Evolutionary conservation across 176 grass and related monocot species (phyloP), one percentile per base, ranked within the genome.

Genomic region (Carex pumila): DNA sequence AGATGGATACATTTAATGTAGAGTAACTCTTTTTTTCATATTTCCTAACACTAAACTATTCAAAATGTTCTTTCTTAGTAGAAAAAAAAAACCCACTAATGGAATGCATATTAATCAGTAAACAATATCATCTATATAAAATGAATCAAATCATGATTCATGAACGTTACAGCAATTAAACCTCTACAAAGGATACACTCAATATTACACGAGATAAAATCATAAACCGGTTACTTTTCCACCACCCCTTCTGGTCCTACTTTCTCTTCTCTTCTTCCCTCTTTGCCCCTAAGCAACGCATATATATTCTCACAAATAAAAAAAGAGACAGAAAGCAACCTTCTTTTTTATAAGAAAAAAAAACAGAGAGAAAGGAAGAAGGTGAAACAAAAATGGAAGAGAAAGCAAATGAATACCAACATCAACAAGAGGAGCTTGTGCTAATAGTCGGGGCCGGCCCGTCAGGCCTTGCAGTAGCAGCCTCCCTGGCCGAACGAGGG

Each of bases 371-470:
- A 0, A 13, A 75, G 71, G n/a, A 30, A 75, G 19, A 53, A 30
- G 67, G 7, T 43, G n/a, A 50, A 73, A 17, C 2, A 69, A 62
- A 21, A 62, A 77, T 77, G 73, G 73, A 31, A 55, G 47, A 77
- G 73, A 54, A 77, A 54, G 14, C 1, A 77, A 77, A 30, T 55
- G 47, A 56, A 10, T 50, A 1, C 41, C 41, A 64, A 12, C 79
- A n/a, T 67, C 61, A 83, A 54, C 41, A 31, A 72, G 85, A 87
- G 59, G 82, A 85, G 75, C 76, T 81, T 10, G 85, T 87, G 63
- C 59, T 95, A 65, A 90, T 98, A 66, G 95, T 98, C 0, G 95
- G 92, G 1, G 95, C 95, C 0, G 95, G 95, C 14, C 95, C 88
- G 79, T 93, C 95, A 0, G 95, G 95, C 0, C 85, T 98, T 2